A percentile compares a stretch with the other conserved stretches of the same genome.
These are phyloP conservation scores for Colletotrichum musicola DNA, from an alignment of 2,329 filamentous ascomycete genomes.

Conservation along the genomic window DNA sequence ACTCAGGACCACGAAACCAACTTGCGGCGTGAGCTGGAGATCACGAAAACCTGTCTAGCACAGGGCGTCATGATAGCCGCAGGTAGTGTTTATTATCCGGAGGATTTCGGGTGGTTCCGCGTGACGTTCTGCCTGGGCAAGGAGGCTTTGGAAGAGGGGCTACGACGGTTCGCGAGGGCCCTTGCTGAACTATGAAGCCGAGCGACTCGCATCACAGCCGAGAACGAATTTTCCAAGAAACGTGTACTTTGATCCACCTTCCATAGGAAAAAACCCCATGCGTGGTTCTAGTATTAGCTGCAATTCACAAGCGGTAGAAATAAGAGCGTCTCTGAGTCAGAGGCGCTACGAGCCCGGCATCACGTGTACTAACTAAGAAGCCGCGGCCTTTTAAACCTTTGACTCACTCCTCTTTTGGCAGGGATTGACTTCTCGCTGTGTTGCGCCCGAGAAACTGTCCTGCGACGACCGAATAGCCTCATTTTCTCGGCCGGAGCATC, in stretches of 20 bases:
- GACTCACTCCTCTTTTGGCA: background rate
- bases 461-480: background rate
- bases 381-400: background rate
- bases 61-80: constrained; percentile 40
- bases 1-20: background rate
- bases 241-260: too few relatives aligned
- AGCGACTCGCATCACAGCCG: background rate
- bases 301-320: too few relatives aligned
- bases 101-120: constrained; percentile 44
- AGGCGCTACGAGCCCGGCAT: background rate
- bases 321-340: too few relatives aligned
- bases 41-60: constrained; percentile 23
- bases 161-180: constrained; percentile 34
- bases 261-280: too few relatives aligned
- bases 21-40: constrained; percentile 32
- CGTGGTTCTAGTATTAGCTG: too few relatives aligned
- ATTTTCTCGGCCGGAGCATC: background rate
- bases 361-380: background rate
- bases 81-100: constrained; percentile 40
- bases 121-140: constrained; percentile 40
- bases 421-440: background rate
- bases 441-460: background rate
- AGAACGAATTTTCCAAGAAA: too few relatives aligned
- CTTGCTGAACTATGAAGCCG: background rate
- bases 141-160: constrained; percentile 38